Percentiles rank a stretch among this genome's conserved stretches.
Evolutionary conservation across 176 grass and related monocot genomes (phyloP).

Genomic region (Ampelocalamus luodianensis): DNA sequence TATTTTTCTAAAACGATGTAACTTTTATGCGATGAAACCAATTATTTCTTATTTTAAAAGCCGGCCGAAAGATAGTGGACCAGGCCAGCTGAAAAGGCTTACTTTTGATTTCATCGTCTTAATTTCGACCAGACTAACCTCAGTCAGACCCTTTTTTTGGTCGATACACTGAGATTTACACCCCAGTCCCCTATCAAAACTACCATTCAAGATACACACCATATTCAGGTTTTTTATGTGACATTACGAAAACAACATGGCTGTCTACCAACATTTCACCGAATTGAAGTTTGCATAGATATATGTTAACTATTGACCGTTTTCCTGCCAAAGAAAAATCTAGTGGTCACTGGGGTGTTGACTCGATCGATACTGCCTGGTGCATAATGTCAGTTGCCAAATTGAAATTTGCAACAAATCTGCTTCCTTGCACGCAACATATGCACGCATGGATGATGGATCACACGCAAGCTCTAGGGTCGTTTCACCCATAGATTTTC

Average conservation of each 20-base stretch:
- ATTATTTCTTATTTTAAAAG: too few relatives aligned
- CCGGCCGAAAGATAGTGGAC: too few relatives aligned
- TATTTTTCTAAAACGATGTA: too few relatives aligned
- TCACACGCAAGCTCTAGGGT: background rate
- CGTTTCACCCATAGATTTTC: background rate
- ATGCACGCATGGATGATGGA: background rate
- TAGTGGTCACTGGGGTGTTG: background rate
- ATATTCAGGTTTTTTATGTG: background rate
- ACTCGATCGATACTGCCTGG: background rate
- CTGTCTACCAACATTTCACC: background rate
- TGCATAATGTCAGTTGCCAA: background rate
- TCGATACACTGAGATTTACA: background rate
- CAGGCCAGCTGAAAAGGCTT: too few relatives aligned
- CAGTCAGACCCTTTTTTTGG: too few relatives aligned
- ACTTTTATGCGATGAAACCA: too few relatives aligned
- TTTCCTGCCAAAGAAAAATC: background rate
- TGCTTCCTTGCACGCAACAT: slow-evolving; percentile 55
- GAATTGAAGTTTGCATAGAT: background rate
- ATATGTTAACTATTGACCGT: background rate
- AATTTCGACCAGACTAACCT: too few relatives aligned
- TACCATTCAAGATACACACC: background rate
- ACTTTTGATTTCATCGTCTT: too few relatives aligned
- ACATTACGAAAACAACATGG: background rate
- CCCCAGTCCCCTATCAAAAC: background rate
- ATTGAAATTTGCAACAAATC: background rate